Percentiles rank a stretch among this genome's conserved stretches.
Conservation (phyloP, 2,329 filamentous ascomycete genomes). For the Aspergillus puulaauensis region DNA sequence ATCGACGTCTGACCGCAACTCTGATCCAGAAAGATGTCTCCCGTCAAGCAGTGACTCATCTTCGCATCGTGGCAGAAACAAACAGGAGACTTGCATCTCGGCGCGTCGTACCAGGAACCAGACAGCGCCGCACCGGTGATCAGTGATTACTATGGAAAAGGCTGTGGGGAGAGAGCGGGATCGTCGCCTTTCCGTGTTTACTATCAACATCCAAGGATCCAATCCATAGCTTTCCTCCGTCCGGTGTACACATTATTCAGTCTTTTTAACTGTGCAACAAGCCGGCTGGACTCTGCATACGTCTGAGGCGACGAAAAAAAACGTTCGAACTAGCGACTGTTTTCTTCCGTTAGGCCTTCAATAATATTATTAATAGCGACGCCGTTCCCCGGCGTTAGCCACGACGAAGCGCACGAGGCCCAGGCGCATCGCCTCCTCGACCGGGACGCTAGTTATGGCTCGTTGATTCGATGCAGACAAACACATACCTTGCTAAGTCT, state of each 20-base stretch:
- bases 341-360: neutral
- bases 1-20: too few species aligned
- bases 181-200: constrained; percentile 2
- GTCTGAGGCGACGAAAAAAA: too few species aligned
- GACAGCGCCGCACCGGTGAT: neutral
- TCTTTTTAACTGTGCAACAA: neutral
- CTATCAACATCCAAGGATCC: neutral
- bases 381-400: neutral
- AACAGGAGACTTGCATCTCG: constrained; percentile 10
- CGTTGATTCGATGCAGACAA: constrained; percentile 1
- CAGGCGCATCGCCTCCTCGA: constrained; percentile 1
- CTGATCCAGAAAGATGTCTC: too few species aligned
- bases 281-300: neutral
- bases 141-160: neutral
- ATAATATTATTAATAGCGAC: neutral
- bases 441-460: neutral
- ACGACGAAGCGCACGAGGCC: constrained; percentile 4
- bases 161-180: constrained; percentile 7
- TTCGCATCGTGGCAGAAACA: neutral
- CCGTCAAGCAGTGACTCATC: neutral
- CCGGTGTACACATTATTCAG: neutral
- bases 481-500: constrained; percentile 6
- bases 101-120: constrained; percentile 16
- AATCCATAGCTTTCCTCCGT: too few species aligned
- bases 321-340: neutral